Conservation (phyloP, 2,329 filamentous ascomycete species). For the Fulvia fulva region DNA sequence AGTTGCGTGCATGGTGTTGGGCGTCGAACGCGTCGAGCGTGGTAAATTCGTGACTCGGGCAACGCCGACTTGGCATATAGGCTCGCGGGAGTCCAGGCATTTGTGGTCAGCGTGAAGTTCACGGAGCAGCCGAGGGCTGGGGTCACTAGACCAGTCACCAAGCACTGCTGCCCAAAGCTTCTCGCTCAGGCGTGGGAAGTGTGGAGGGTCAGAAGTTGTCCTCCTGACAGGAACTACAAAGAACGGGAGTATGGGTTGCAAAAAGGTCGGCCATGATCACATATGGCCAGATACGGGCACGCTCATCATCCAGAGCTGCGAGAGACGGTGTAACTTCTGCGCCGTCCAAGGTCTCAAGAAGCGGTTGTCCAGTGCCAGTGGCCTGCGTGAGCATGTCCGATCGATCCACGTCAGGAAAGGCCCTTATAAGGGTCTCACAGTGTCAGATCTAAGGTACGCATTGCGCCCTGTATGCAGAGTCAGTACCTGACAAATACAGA, state of each 20-base stretch:
- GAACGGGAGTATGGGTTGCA: neutral
- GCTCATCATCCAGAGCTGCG: neutral
- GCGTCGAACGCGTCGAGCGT: too few relatives aligned
- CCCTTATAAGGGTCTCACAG: neutral
- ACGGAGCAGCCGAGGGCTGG: too few relatives aligned
- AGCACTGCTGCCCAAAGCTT: neutral
- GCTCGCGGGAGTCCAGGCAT: too few relatives aligned
- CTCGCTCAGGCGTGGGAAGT: too few relatives aligned
- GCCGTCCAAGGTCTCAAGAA: neutral
- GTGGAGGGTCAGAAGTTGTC: too few relatives aligned
- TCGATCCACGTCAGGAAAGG: neutral
- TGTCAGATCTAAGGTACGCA: neutral
- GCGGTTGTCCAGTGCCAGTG: neutral
- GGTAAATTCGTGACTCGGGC: too few relatives aligned
- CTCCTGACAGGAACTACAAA: neutral
- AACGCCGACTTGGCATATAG: too few relatives aligned
- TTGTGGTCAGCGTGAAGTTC: too few relatives aligned
- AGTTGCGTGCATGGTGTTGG: too few relatives aligned
- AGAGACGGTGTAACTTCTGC: neutral
- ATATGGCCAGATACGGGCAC: neutral
- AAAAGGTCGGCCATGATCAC: neutral
- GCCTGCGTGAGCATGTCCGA: neutral
- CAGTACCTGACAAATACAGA: neutral
- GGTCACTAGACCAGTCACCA: too few relatives aligned
- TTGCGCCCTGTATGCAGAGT: neutral